These are phyloP conservation scores for Fusarium nanum DNA, from an alignment of 2,329 filamentous ascomycete genomes.

Conservation along the genomic window DNA sequence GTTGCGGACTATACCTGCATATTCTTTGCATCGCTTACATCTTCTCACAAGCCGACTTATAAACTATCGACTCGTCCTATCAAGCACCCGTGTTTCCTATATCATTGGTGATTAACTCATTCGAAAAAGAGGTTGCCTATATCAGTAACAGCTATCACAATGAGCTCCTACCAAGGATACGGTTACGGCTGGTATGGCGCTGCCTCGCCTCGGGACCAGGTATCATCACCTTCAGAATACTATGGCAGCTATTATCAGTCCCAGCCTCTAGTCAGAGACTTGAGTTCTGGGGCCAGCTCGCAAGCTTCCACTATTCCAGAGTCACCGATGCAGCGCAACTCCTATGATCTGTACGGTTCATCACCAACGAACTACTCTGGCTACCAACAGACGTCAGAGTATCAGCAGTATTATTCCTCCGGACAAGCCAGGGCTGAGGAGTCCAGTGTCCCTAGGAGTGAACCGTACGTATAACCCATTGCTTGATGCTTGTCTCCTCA, in stretches of 20 bases:
- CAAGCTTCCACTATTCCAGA: slow-evolving; percentile 43
- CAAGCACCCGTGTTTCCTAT: slow-evolving; percentile 20
- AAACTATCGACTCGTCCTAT: slow-evolving; percentile 27
- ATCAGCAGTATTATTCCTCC: slow-evolving; percentile 28
- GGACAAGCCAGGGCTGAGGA: slow-evolving; percentile 4
- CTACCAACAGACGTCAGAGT: slow-evolving; percentile 21
- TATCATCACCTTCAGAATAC: slow-evolving; percentile 34
- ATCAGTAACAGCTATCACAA: slow-evolving; percentile 6
- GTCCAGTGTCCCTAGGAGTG: slow-evolving; percentile 14
- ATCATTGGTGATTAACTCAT: slow-evolving; percentile 9
- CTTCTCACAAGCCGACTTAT: slow-evolving; percentile 8
- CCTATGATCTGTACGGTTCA: slow-evolving; percentile 34
- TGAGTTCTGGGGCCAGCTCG: slow-evolving; percentile 49
- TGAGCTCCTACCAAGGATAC: slow-evolving; percentile 36
- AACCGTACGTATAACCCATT: slow-evolving; percentile 28
- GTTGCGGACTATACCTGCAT: slow-evolving; percentile 30
- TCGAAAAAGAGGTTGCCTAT: neutral
- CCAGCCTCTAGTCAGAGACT: slow-evolving; percentile 45
- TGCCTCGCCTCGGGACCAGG: slow-evolving; percentile 38
- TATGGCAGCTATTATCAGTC: slow-evolving; percentile 40
- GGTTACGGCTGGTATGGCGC: slow-evolving; percentile 22
- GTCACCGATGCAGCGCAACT: slow-evolving; percentile 42
- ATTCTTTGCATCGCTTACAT: slow-evolving; percentile 1
- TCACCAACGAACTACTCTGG: slow-evolving; percentile 18
- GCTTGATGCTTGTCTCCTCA: neutral